These are phyloP conservation scores for Vigna radiata DNA, from an alignment of 306 rosid genomes.

Conservation along the genomic window DNA sequence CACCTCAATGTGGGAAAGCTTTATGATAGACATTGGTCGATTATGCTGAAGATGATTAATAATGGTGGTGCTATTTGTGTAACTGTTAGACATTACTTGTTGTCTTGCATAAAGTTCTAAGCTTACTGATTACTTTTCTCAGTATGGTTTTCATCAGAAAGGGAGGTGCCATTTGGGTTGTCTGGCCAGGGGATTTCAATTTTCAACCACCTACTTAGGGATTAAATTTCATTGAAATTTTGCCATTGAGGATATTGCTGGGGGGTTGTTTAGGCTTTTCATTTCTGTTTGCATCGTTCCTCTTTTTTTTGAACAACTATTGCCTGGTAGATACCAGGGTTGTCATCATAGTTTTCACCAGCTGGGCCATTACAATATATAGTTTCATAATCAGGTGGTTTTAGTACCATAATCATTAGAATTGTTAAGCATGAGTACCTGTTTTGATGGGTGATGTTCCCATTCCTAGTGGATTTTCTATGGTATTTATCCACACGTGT, in stretches of 20 bases:
- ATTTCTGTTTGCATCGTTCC: conserved; percentile 12
- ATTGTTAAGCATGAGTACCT: conserved; percentile 9
- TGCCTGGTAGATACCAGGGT: neutral
- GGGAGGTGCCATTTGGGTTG: conserved; percentile 14
- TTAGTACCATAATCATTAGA: conserved; percentile 9
- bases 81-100: conserved; percentile 4
- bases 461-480: neutral
- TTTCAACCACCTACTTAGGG: neutral
- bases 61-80: conserved; percentile 2
- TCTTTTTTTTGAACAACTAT: neutral
- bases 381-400: conserved; percentile 13
- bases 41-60: conserved; percentile 1
- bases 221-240: neutral
- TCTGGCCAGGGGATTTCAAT: neutral
- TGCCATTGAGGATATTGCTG: neutral
- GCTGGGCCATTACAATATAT: conserved; percentile 12
- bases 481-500: conserved; percentile 7
- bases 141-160: neutral
- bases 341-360: neutral
- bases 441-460: conserved; percentile 27
- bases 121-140: conserved; percentile 11
- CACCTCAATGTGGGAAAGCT: conserved; percentile 7
- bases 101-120: conserved; percentile 9
- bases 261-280: neutral
- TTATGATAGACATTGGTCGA: conserved; percentile 34